Conservation (phyloP, 2,329 filamentous ascomycete species). For the Ophiostoma triangulosporum region DNA sequence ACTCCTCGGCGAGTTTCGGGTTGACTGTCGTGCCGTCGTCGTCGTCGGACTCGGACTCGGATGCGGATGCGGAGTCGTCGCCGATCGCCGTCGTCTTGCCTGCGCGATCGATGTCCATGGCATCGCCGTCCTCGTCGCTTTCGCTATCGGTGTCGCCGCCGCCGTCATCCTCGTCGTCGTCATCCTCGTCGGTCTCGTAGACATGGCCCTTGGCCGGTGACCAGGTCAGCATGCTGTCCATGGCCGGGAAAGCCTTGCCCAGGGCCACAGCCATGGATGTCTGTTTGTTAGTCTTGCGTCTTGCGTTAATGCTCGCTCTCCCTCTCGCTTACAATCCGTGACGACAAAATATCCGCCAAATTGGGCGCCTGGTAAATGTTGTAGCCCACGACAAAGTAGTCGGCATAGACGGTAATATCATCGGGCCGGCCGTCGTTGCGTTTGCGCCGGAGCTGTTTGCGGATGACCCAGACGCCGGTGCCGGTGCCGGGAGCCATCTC, state of each 20-base stretch:
- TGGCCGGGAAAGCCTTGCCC: slow-evolving; percentile 36
- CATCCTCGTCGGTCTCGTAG: slow-evolving; percentile 26
- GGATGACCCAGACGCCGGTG: slow-evolving; percentile 56
- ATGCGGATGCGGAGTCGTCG: slow-evolving; percentile 6
- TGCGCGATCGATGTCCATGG: slow-evolving; percentile 6
- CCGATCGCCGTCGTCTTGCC: slow-evolving; percentile 21
- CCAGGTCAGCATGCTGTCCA: slow-evolving; percentile 39
- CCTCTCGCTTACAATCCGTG: slow-evolving; percentile 33
- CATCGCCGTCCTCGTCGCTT: neutral
- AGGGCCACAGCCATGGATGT: slow-evolving; percentile 42
- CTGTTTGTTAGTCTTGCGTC: neutral
- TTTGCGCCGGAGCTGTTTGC: slow-evolving; percentile 52
- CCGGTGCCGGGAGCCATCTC: slow-evolving; percentile 46
- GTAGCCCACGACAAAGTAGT: slow-evolving; percentile 52
- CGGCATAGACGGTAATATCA: slow-evolving; percentile 44
- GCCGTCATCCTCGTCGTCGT: slow-evolving; percentile 2
- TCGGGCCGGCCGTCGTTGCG: slow-evolving; percentile 29
- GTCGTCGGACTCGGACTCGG: slow-evolving; percentile 18
- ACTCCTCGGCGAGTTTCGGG: slow-evolving; percentile 39
- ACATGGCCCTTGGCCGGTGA: slow-evolving; percentile 38
- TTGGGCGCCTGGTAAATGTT: slow-evolving; percentile 55
- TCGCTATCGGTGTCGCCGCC: slow-evolving; percentile 3
- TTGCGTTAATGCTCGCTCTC: too few relatives aligned
- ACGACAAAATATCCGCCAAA: slow-evolving; percentile 44
- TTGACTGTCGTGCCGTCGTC: slow-evolving; percentile 23